These are phyloP conservation scores for Stagonosporopsis vannaccii DNA, from an alignment of 2,329 filamentous ascomycete species.

Conservation along the genomic window DNA sequence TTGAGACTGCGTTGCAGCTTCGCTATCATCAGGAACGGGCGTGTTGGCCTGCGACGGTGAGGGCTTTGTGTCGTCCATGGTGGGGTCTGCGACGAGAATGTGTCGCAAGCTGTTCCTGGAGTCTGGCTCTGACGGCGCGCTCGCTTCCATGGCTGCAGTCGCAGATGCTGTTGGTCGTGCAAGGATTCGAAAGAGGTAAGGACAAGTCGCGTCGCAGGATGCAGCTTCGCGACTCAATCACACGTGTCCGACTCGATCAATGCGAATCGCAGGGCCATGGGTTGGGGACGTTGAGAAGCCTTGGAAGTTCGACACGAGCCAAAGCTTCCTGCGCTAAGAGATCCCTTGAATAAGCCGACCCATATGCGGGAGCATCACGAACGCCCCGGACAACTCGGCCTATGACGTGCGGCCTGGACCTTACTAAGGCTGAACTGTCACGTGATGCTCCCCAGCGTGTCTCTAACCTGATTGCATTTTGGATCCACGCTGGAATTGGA, in stretches of 20 bases:
- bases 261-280: conserved; percentile 16
- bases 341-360: conserved; percentile 16
- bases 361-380: conserved; percentile 18
- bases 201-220: conserved; percentile 19
- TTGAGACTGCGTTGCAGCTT: conserved; percentile 36
- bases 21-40: conserved; percentile 43
- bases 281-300: conserved; percentile 14
- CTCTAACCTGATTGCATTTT: too few relatives aligned
- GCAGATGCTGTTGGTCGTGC: conserved; percentile 21
- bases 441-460: neutral
- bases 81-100: conserved; percentile 47
- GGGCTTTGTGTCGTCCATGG: conserved; percentile 46
- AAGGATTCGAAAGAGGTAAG: conserved; percentile 28
- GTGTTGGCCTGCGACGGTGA: conserved; percentile 39
- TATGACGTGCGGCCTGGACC: conserved; percentile 9
- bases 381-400: conserved; percentile 3
- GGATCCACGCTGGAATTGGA: too few relatives aligned
- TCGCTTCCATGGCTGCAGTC: conserved; percentile 27
- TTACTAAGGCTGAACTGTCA: neutral
- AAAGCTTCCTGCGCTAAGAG: conserved; percentile 21
- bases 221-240: conserved; percentile 18
- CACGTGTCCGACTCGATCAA: conserved; percentile 15
- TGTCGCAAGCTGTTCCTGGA: conserved; percentile 50
- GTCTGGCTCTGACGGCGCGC: conserved; percentile 44
- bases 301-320: conserved; percentile 17